Conservation (phyloP, 2,329 filamentous ascomycete genomes). For the Clonostachys chloroleuca region DNA sequence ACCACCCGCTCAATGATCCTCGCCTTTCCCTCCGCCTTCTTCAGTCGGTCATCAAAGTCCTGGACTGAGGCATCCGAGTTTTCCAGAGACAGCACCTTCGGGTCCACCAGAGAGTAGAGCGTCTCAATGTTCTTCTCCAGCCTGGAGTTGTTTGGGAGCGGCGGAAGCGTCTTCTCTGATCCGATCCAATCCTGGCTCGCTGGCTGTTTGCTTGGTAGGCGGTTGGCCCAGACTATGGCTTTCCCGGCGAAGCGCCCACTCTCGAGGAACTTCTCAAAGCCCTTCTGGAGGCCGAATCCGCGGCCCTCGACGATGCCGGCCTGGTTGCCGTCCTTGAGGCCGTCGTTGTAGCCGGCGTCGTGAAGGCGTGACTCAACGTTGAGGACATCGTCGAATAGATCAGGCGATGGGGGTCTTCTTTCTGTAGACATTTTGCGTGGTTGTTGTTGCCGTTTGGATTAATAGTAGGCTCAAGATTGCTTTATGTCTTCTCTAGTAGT, state of each 20-base stretch:
- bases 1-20: conserved; percentile 78
- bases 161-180: conserved; percentile 10
- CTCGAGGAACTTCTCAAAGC: conserved; percentile 86
- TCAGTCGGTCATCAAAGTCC: conserved; percentile 86
- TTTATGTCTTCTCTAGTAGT: no score
- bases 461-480: no score
- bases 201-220: conserved; percentile 37
- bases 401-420: conserved; percentile 9
- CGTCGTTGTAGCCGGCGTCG: conserved; percentile 73
- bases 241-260: conserved; percentile 75
- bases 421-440: no score
- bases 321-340: conserved; percentile 67
- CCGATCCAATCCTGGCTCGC: not conserved
- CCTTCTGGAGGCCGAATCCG: conserved; percentile 85
- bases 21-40: conserved; percentile 75
- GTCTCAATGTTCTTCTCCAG: conserved; percentile 72
- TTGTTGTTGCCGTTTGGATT: no score
- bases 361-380: conserved; percentile 70
- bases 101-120: conserved; percentile 75
- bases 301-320: conserved; percentile 85
- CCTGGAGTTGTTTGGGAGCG: conserved; percentile 54
- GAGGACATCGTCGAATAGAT: conserved; percentile 53
- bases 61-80: conserved; percentile 88
- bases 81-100: conserved; percentile 68
- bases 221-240: conserved; percentile 78